Conservation (phyloP, 1,284 basidiomycete genomes). For the Stygiomarasmius scandens region DNA sequence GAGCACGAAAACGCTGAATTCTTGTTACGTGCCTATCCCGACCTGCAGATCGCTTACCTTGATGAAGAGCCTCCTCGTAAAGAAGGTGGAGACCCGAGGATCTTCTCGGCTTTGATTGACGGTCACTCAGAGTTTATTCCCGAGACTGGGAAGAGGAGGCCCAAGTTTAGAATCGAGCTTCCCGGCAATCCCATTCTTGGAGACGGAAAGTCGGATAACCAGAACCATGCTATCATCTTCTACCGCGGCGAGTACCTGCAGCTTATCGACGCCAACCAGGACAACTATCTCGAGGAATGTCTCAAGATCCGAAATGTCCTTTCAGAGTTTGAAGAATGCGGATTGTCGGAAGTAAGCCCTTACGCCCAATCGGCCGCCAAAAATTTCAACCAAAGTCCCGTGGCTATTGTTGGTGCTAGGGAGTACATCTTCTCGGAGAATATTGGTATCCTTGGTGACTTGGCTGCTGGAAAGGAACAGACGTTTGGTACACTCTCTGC, state of each 20-base stretch:
- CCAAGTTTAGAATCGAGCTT: constrained; percentile 98
- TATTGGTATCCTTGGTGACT: constrained; percentile 98
- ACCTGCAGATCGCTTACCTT: constrained; percentile 97
- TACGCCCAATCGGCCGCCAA: constrained; percentile 88
- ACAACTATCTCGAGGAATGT: constrained; percentile 99
- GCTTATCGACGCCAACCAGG: constrained; percentile 99
- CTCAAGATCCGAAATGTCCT: constrained; percentile 99
- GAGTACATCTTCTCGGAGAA: constrained; percentile 99
- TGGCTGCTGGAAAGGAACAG: constrained; percentile 99
- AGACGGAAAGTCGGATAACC: constrained; percentile 99
- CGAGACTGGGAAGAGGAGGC: constrained; percentile 85
- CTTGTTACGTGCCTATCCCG: constrained; percentile 96
- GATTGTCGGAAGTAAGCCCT: constrained; percentile 84
- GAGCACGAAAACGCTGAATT: constrained; percentile 99
- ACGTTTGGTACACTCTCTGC: constrained; percentile 98
- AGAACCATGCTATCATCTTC: constrained; percentile 99
- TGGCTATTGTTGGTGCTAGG: constrained; percentile 97
- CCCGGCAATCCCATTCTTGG: constrained; percentile 99
- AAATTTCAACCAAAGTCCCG: constrained; percentile 87
- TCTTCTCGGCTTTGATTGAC: constrained; percentile 96
- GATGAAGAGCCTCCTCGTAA: constrained; percentile 95
- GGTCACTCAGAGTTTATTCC: constrained; percentile 96
- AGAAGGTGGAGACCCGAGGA: constrained; percentile 92
- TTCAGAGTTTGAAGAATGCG: constrained; percentile 96
- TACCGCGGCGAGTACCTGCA: constrained; percentile 99